Conservation (phyloP, 192 early-diverging fungal species). For the Diversispora eburnea region DNA sequence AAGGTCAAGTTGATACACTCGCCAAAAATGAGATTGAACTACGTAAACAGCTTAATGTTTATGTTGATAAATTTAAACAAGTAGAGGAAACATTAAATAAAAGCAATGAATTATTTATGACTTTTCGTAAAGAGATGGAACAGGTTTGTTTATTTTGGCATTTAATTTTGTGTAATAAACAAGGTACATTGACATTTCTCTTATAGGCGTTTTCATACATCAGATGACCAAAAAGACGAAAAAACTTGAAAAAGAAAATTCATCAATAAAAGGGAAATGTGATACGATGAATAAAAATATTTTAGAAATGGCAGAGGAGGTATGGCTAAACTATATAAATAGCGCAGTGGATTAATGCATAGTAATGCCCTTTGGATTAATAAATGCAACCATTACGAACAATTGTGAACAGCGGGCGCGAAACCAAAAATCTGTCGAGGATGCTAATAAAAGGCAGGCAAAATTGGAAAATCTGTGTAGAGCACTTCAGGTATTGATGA, state of each 20-base stretch:
- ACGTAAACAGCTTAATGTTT: conserved; percentile 52
- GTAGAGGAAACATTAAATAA: conserved; percentile 66
- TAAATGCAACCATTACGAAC: not conserved
- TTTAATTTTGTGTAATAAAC: not conserved
- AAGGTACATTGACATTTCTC: conserved; percentile 14
- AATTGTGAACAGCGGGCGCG: conserved; percentile 39
- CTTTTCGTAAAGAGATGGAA: conserved; percentile 65
- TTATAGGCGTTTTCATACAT: conserved; percentile 19
- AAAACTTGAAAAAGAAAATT: conserved; percentile 57
- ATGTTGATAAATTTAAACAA: conserved; percentile 63
- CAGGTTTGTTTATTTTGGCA: conserved; percentile 23
- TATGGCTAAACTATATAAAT: not conserved
- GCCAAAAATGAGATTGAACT: conserved; percentile 56
- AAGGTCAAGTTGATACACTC: conserved; percentile 47
- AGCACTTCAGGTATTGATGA: conserved; percentile 42
- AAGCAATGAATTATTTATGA: conserved; percentile 59
- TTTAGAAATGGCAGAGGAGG: conserved; percentile 58
- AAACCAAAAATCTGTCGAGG: conserved; percentile 46
- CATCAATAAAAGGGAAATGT: conserved; percentile 47
- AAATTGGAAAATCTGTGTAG: conserved; percentile 57
- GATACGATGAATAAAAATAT: conserved; percentile 60
- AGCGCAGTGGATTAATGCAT: not conserved
- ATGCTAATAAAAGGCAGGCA: conserved; percentile 41
- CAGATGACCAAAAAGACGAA: conserved; percentile 60
- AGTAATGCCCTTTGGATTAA: not conserved